These are phyloP conservation scores for Leishmania arabica DNA, from an alignment of 208 protist genomes.

Conservation along the genomic window DNA sequence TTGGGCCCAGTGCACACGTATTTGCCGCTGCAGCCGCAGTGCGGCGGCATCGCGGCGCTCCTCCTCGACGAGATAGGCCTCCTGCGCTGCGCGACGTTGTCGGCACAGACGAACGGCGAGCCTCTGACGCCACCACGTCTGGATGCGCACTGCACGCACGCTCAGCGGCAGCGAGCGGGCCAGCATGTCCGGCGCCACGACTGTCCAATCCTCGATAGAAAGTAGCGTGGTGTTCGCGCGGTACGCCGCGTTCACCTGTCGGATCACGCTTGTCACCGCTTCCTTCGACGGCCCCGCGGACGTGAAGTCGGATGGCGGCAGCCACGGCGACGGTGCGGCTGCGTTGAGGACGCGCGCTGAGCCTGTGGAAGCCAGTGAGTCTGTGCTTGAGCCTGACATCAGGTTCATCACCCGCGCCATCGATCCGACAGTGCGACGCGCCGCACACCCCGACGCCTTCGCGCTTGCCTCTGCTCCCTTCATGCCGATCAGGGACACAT, in stretches of 20 bases:
- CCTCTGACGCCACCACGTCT: conserved; percentile 45
- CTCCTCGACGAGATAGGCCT: conserved; percentile 3
- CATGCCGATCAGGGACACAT: not conserved
- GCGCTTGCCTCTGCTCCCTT: not conserved
- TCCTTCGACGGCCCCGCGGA: not conserved
- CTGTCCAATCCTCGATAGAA: conserved; percentile 11
- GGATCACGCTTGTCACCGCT: conserved; percentile 3
- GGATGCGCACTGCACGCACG: conserved; percentile 38
- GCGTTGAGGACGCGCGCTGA: not conserved
- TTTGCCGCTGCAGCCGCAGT: conserved; percentile 37
- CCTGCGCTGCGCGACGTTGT: not conserved
- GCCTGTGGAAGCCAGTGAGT: too few species aligned
- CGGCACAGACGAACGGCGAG: conserved; percentile 6
- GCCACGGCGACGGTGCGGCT: not conserved
- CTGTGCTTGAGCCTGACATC: not conserved
- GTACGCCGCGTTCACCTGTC: conserved; percentile 10
- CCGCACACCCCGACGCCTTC: not conserved
- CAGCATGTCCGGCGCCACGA: conserved; percentile 15
- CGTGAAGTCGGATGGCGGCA: not conserved
- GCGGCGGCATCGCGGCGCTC: conserved; percentile 28
- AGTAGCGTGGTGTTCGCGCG: conserved; percentile 15
- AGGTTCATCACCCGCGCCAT: not conserved
- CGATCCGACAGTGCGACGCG: not conserved
- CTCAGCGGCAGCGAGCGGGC: conserved; percentile 37
- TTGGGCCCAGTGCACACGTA: conserved; percentile 31